Percentiles rank a stretch among this genome's conserved stretches.
These are phyloP conservation scores for Tetrapisispora pingtungensis DNA, from an alignment of 805 yeast genomes.

Conservation along the genomic window DNA sequence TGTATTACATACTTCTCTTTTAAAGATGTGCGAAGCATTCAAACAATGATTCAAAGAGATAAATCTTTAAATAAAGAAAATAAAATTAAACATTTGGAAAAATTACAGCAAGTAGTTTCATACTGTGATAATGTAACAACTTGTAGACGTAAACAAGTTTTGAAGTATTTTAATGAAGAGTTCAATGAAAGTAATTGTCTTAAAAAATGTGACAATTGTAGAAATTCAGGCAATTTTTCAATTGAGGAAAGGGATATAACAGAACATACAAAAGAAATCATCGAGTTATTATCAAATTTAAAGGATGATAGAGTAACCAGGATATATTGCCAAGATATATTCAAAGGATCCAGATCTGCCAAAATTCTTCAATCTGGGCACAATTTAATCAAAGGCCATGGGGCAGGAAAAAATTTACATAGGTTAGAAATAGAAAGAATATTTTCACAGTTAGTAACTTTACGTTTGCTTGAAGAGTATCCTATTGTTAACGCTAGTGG, in stretches of 20 bases:
- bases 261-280: conserved; percentile 45
- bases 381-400: conserved; percentile 50
- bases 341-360: conserved; percentile 60
- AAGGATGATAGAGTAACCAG: conserved; percentile 60
- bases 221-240: conserved; percentile 33
- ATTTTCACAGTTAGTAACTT: conserved; percentile 64
- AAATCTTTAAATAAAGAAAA: conserved; percentile 52
- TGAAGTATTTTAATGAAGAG: conserved; percentile 82
- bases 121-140: conserved; percentile 89
- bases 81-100: conserved; percentile 68
- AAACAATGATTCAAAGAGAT: conserved; percentile 70
- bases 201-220: conserved; percentile 81
- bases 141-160: conserved; percentile 81
- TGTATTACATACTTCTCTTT: conserved; percentile 78
- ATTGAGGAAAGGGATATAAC: conserved; percentile 62
- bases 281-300: conserved; percentile 46
- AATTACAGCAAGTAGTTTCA: conserved; percentile 74
- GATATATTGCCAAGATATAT: conserved; percentile 73
- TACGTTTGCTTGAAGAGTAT: conserved; percentile 58
- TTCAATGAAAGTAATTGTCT: conserved; percentile 60
- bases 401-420: conserved; percentile 53
- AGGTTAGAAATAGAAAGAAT: conserved; percentile 72
- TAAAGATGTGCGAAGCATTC: conserved; percentile 69
- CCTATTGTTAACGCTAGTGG: conserved; percentile 68
- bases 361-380: conserved; percentile 57